Conservation (phyloP, 2,329 filamentous ascomycete genomes). For the Claviceps sp. region DNA sequence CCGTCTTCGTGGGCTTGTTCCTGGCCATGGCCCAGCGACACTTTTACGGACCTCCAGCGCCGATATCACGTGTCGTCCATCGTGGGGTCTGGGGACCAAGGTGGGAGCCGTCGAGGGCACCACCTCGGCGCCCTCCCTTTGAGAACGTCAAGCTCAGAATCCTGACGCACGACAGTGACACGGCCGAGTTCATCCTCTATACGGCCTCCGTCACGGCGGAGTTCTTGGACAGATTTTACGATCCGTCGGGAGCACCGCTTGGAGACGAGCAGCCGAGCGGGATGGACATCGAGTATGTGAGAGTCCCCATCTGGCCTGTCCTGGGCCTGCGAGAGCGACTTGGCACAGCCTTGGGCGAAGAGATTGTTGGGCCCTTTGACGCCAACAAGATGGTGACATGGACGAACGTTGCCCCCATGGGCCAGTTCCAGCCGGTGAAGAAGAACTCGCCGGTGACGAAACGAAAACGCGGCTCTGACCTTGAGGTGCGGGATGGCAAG, state of each 20-base stretch:
- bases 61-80: conserved; percentile 5
- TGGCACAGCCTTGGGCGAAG: conserved; percentile 36
- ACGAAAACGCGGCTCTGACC: conserved; percentile 17
- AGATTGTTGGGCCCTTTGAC: conserved; percentile 32
- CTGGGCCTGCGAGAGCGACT: conserved; percentile 41
- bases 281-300: conserved; percentile 32
- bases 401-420: conserved; percentile 20
- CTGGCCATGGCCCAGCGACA: conserved; percentile 44
- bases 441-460: conserved; percentile 2
- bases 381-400: conserved; percentile 25
- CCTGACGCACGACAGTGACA: conserved; percentile 35
- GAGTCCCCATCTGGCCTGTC: conserved; percentile 41
- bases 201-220: conserved; percentile 32
- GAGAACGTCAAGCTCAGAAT: conserved; percentile 36
- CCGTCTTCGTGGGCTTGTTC: conserved; percentile 37
- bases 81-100: conserved; percentile 12
- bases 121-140: conserved; percentile 21
- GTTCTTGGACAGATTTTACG: conserved; percentile 36
- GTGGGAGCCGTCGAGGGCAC: conserved; percentile 11
- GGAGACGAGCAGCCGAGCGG: conserved; percentile 16
- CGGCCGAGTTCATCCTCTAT: conserved; percentile 40
- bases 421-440: conserved; percentile 12
- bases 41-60: conserved; percentile 26
- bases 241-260: conserved; percentile 27
- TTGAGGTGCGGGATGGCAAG: conserved; percentile 21